Percentiles rank a stretch among this genome's conserved stretches.
Conservation (phyloP, 306 rosid genomes). For the Astragalus membranaceus region DNA sequence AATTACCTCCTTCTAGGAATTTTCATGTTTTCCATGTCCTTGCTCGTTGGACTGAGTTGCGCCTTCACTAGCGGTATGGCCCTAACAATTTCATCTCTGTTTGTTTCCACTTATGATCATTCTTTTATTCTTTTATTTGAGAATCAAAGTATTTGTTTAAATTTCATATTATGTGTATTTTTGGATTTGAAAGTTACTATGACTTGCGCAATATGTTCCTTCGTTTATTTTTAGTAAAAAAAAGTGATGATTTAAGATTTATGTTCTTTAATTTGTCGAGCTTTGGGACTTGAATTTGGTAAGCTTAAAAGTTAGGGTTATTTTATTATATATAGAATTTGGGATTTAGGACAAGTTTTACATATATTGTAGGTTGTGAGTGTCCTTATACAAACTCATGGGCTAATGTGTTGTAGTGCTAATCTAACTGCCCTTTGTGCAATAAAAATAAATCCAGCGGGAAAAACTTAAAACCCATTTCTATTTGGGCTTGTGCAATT, state of each 20-base stretch:
- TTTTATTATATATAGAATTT: background rate
- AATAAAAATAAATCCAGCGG: background rate
- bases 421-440: background rate
- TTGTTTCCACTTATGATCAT: background rate
- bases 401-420: background rate
- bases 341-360: background rate
- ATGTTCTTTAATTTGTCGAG: background rate
- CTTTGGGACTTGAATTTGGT: background rate
- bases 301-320: background rate
- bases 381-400: background rate
- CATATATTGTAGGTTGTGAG: background rate
- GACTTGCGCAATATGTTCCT: no score
- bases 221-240: no score
- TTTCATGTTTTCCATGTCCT: slow-evolving; percentile 68
- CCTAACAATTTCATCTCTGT: background rate
- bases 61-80: slow-evolving; percentile 75
- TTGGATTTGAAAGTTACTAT: background rate
- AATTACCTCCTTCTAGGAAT: slow-evolving; percentile 64
- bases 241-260: background rate
- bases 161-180: background rate
- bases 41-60: slow-evolving; percentile 75
- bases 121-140: background rate
- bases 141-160: background rate
- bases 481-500: no score
- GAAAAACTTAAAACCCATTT: no score